Base-by-base conservation (phyloP, 2,329 filamentous ascomycete species). In the Phaeosphaeria sp. region DNA sequence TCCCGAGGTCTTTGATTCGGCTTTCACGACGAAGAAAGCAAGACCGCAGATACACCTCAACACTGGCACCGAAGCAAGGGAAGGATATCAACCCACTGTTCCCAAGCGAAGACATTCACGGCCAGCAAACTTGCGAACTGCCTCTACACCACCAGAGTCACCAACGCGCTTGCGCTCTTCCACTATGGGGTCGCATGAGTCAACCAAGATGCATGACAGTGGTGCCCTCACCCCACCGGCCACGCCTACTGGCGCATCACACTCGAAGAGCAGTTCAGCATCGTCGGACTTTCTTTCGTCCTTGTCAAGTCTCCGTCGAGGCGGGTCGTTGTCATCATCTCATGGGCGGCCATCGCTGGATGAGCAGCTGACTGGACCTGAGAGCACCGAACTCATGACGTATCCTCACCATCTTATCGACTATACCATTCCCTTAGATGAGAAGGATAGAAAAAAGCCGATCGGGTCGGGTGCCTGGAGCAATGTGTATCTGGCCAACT, bases 381-480 rank as follows among this genome's bases (percentile, higher is more conserved):
- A 62, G 11, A 69, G 62, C 54, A 65, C 67, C 7, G 67, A 69
- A 18, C 57, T 69, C 13, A 63, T 62, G 21, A 43, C 55, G 15
- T 77, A 73, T 43, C 68, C 66, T 2, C 57, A 67, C 50, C 62
- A 64, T 36, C 17, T 62, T 7, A 63, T 63, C 1, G 73, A 77
- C 43, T 77, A 75, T 30, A 64, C 66, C 4, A 59, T 74, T 52
- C 33, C 62, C 9, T 58, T 50, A 11, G 63, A 69, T 43, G 60
- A 64, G 4, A 63, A 71, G 13, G 66, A 65, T 4, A 64, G 63
- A 20, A 73, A 68, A 55, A 72, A 63, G 39, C 64, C 62, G 2
- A 68, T 78, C 13, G 75, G 75, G 17, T 64, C 63, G 17, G 75
- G 75, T 11, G 60, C 69, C 17, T 78, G 75, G 75, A 77, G 74